Evolutionary conservation across 2,329 filamentous ascomycete species (phyloP).

Genomic region (Emergomyces pasteurianus): DNA sequence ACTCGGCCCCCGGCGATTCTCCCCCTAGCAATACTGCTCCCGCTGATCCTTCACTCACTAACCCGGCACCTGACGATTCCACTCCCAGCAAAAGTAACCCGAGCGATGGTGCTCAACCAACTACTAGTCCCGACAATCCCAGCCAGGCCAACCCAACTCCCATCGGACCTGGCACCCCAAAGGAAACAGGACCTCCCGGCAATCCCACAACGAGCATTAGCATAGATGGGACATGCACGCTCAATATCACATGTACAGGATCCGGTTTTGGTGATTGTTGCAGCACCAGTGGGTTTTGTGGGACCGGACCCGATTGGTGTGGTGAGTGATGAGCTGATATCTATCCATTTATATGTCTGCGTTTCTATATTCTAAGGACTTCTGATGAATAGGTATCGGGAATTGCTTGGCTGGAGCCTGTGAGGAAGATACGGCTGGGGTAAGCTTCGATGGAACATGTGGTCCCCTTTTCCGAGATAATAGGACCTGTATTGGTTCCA

Average conservation of each 20-base stretch:
- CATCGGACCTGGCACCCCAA: neutral
- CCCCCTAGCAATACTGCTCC: neutral
- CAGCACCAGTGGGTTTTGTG: conserved; percentile 10
- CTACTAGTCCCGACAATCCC: neutral
- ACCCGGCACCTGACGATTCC: neutral
- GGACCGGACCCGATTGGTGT: conserved; percentile 10
- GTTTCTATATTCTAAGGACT: neutral
- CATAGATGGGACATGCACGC: conserved; percentile 8
- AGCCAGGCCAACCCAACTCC: neutral
- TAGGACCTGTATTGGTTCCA: conserved; percentile 8
- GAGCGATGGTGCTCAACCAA: neutral
- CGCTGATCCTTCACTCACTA: neutral
- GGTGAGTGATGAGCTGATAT: conserved; percentile 5
- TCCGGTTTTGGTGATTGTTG: conserved; percentile 11
- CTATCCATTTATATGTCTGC: neutral
- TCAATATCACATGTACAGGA: conserved; percentile 6
- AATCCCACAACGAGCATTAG: conserved; percentile 3
- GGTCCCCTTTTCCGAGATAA: conserved; percentile 8
- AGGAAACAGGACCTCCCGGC: neutral
- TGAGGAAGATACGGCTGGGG: conserved; percentile 2
- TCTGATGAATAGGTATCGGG: conserved; percentile 4
- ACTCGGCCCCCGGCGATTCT: neutral
- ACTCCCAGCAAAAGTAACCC: neutral
- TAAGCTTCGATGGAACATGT: conserved; percentile 9
- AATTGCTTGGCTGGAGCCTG: conserved; percentile 10